Conservation (phyloP, 2,329 filamentous ascomycete genomes). For the Aspergillus sp. region DNA sequence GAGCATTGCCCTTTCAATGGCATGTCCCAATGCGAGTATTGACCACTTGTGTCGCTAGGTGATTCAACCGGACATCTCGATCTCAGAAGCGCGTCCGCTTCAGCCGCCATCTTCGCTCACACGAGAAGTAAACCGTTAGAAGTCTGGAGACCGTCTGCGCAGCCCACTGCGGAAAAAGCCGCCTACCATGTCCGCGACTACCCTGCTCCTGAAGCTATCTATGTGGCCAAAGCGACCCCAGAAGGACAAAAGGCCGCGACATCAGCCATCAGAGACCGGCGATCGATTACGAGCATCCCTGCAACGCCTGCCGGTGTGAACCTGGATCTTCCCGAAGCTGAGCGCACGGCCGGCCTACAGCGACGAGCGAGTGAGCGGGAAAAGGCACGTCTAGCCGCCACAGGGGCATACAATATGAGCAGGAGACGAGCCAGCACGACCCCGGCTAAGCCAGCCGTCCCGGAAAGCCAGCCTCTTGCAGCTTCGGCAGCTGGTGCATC, state of each 20-base stretch:
- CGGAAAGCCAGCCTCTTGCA: conserved; percentile 46
- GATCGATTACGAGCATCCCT: conserved; percentile 9
- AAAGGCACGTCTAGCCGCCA: conserved; percentile 67
- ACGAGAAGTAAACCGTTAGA: conserved; percentile 58
- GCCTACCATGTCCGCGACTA: conserved; percentile 55
- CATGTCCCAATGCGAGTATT: not conserved
- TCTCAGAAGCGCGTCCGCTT: conserved; percentile 52
- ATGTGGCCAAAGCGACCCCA: conserved; percentile 44
- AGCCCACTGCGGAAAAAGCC: conserved; percentile 54
- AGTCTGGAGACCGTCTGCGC: conserved; percentile 59
- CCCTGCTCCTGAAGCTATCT: conserved; percentile 30
- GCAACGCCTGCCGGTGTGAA: conserved; percentile 9
- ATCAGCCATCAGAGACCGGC: conserved; percentile 45
- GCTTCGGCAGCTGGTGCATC: conserved; percentile 66
- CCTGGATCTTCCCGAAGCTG: conserved; percentile 53
- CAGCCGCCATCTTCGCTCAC: conserved; percentile 66
- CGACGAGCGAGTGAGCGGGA: conserved; percentile 45
- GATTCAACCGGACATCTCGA: conserved; percentile 45
- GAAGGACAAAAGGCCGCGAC: conserved; percentile 70
- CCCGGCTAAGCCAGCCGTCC: conserved; percentile 41
- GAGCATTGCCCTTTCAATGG: conserved; percentile 4
- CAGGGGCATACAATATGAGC: conserved; percentile 61
- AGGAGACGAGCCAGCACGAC: conserved; percentile 60
- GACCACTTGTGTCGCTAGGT: conserved; percentile 7
- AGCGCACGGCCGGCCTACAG: conserved; percentile 51